Evolutionary conservation across 169 alveolate genomes (phyloP).

Genomic region (Cystoisospora suis): DNA sequence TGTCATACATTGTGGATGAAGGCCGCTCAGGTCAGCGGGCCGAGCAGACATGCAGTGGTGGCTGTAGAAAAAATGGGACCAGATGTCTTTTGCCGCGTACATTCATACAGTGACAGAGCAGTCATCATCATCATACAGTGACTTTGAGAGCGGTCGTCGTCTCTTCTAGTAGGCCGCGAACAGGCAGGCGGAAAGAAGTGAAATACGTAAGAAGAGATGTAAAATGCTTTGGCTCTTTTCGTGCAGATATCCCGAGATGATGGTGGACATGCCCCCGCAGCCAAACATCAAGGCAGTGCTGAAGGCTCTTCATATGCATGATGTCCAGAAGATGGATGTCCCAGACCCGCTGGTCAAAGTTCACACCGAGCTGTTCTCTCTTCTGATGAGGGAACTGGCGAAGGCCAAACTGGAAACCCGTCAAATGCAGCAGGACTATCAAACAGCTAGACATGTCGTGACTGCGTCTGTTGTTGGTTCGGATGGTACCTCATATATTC

Average conservation of each 20-base stretch:
- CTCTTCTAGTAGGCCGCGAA: too few species aligned
- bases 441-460: neutral
- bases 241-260: slow-evolving; percentile 57
- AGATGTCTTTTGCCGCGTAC: too few species aligned
- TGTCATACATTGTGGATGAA: too few species aligned
- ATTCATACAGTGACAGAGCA: too few species aligned
- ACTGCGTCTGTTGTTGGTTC: slow-evolving; percentile 24
- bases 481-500: neutral
- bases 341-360: slow-evolving; percentile 79
- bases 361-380: slow-evolving; percentile 80
- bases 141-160: too few species aligned
- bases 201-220: too few species aligned
- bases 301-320: slow-evolving; percentile 75
- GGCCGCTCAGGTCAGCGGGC: too few species aligned
- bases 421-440: slow-evolving; percentile 16
- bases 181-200: too few species aligned
- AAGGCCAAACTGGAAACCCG: slow-evolving; percentile 41
- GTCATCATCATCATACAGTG: too few species aligned
- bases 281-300: slow-evolving; percentile 45
- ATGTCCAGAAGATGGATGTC: slow-evolving; percentile 79
- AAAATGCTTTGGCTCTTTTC: too few species aligned
- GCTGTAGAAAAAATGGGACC: too few species aligned
- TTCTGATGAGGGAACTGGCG: slow-evolving; percentile 71
- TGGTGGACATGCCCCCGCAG: slow-evolving; percentile 59
- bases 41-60: too few species aligned